Conservation (phyloP, 2,329 filamentous ascomycete genomes). For the Myrmaecium sp. region DNA sequence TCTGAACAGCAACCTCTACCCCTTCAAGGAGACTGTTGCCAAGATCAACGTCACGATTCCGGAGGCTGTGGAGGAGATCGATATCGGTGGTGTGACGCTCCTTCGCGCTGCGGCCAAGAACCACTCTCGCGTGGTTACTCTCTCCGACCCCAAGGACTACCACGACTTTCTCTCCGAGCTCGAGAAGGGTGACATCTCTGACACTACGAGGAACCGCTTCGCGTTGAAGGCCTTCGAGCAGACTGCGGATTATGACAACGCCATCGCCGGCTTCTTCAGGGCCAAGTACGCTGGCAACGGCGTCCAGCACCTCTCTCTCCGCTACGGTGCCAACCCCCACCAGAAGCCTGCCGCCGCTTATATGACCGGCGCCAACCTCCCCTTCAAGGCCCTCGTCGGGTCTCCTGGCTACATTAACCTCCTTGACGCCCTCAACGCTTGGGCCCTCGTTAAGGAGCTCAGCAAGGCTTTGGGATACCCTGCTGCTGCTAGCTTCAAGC, state of each 20-base stretch:
- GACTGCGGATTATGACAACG: slow-evolving; percentile 88
- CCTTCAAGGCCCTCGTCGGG: slow-evolving; percentile 87
- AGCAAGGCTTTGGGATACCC: slow-evolving; percentile 74
- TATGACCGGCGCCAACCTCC: slow-evolving; percentile 53
- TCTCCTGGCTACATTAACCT: slow-evolving; percentile 95
- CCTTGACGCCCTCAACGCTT: slow-evolving; percentile 88
- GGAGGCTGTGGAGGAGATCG: slow-evolving; percentile 96
- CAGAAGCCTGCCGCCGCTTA: slow-evolving; percentile 91
- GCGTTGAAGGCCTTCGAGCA: slow-evolving; percentile 97
- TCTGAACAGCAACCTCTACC: slow-evolving; percentile 39
- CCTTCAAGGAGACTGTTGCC: slow-evolving; percentile 95
- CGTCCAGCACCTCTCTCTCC: slow-evolving; percentile 64
- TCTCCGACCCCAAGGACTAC: slow-evolving; percentile 89
- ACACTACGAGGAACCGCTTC: slow-evolving; percentile 71
- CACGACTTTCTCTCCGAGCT: slow-evolving; percentile 85
- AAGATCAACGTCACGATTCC: slow-evolving; percentile 94
- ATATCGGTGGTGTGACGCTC: slow-evolving; percentile 89
- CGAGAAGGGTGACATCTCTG: slow-evolving; percentile 67
- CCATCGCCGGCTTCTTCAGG: slow-evolving; percentile 94
- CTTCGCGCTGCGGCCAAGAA: slow-evolving; percentile 97
- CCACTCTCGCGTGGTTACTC: slow-evolving; percentile 85
- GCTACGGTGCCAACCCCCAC: slow-evolving; percentile 95
- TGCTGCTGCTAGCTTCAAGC: slow-evolving; percentile 91
- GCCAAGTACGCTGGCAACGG: slow-evolving; percentile 86
- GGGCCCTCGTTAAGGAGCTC: slow-evolving; percentile 92